phyloP scores from a whole-genome alignment of 192 early-diverging fungal genomes.

The Spizellomyces punctatus region DNA sequence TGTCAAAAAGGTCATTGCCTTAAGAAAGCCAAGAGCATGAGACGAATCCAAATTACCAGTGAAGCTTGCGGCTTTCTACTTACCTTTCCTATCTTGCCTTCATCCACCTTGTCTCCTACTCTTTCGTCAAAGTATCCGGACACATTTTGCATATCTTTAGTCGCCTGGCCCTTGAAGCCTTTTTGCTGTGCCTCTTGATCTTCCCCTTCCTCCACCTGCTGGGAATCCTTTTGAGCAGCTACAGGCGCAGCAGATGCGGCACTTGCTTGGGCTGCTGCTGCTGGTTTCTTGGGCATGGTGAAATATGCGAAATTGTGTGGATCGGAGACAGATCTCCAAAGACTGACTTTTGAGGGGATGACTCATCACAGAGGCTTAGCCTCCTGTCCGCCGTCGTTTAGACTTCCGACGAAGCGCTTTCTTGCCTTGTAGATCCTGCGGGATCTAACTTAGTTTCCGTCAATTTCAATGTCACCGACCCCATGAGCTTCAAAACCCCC shows the following conservation, averaged over 20 bases:
- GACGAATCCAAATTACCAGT: neutral
- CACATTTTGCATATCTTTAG: conserved; percentile 61
- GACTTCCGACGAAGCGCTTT: too few relatives aligned
- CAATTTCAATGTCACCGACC: neutral
- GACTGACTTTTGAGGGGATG: too few relatives aligned
- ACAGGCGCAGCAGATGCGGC: too few relatives aligned
- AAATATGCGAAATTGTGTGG: too few relatives aligned
- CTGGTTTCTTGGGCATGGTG: too few relatives aligned
- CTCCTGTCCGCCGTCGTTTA: too few relatives aligned
- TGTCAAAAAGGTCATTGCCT: conserved; percentile 50
- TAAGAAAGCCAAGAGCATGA: neutral
- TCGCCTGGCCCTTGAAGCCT: conserved; percentile 53
- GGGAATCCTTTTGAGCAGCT: too few relatives aligned
- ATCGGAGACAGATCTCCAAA: too few relatives aligned
- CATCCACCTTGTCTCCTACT: conserved; percentile 50
- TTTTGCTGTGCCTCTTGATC: conserved; percentile 19
- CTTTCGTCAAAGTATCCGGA: conserved; percentile 47
- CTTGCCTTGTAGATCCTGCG: too few relatives aligned
- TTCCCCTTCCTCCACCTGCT: neutral
- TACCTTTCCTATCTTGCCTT: conserved; percentile 57
- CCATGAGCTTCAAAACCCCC: conserved; percentile 2
- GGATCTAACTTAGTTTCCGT: neutral
- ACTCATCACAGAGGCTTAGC: too few relatives aligned
- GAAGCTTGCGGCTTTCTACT: neutral
- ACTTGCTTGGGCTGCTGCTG: too few relatives aligned